Base-by-base conservation (phyloP, 1,284 basidiomycete species). In the Leccinum griseonigrum region DNA sequence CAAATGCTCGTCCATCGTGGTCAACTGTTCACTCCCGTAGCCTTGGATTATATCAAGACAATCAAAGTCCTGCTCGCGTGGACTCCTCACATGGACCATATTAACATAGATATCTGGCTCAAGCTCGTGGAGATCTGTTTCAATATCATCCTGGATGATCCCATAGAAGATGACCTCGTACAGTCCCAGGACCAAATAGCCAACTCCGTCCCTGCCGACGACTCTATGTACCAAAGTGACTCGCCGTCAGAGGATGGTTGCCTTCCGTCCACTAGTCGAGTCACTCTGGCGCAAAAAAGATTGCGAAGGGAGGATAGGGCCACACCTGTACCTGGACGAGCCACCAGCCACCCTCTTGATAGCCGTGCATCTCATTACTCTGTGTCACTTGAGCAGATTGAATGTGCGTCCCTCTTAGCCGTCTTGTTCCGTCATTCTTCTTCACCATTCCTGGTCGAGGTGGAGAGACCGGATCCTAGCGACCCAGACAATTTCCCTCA, bases 31-130 rank as follows among this genome's bases (percentile, higher is more conserved):
- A 70, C 79, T 7, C 85, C 87, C 0, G 81, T 95, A 5, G 86
- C 91, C 3, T 75, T 93, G 63, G 87, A 95, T 72, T 97, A 95
- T 72, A 80, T 90, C 62, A 95, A 96, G 72, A 83, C 91, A 0
- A 79, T 97, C 38, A 84, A 85, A 48, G 79, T 79, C 54, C 71
- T 92, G 3, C 78, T 94, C 51, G 76, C 77, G 56, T 88, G 86
- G 71, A 75, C 78, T 2, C 89, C 92, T 1, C 95, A 98, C 74
- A 79, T 95, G 56, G 89, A 95, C 34, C 86, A 91, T 67, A 72
- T 97, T 60, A 85, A 87, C 9, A 78, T 81, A 14, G 75, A 78
- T 0, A 77, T 74, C 48, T 98, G 96, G 96, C 74, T 87, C 9
- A 76, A 76, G 22, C 75, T 94, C 29, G 83, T 91, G 43, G 82